phyloP scores from a whole-genome alignment of 2,329 filamentous ascomycete species.

The Sordariomycetes sp. region DNA sequence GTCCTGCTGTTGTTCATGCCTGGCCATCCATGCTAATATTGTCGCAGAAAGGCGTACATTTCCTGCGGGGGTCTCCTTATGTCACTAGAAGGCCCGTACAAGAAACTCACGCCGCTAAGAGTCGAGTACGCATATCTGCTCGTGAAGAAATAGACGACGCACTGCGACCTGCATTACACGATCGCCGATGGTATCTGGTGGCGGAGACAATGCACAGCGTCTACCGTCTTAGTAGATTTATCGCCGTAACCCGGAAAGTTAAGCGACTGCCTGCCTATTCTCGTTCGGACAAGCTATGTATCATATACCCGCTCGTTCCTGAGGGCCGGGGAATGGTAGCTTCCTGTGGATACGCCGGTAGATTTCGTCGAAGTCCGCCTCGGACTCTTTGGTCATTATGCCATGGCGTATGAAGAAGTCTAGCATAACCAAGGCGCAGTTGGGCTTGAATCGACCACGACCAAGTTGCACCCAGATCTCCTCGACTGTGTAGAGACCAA shows the following conservation, averaged over 20 bases:
- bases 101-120: conserved; percentile 81
- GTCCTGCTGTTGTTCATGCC: not conserved
- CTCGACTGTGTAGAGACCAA: conserved; percentile 64
- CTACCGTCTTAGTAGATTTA: not conserved
- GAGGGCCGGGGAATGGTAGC: conserved; percentile 66
- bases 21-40: not conserved
- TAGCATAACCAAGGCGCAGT: conserved; percentile 71
- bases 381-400: conserved; percentile 65
- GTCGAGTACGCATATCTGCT: conserved; percentile 92
- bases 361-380: conserved; percentile 68
- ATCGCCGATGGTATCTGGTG: not conserved
- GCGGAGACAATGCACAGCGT: not conserved
- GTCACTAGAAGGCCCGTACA: conserved; percentile 85
- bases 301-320: conserved; percentile 12
- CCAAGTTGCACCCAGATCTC: conserved; percentile 59
- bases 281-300: not conserved
- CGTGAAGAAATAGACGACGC: conserved; percentile 63
- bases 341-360: conserved; percentile 60
- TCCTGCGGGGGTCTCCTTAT: conserved; percentile 89
- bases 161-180: not conserved
- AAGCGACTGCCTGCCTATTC: not conserved
- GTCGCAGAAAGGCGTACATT: conserved; percentile 71
- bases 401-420: conserved; percentile 87
- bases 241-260: not conserved
- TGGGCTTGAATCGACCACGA: conserved; percentile 76